These are phyloP conservation scores for Beauveria sp. DNA, from an alignment of 2,329 filamentous ascomycete genomes.

Conservation along the genomic window DNA sequence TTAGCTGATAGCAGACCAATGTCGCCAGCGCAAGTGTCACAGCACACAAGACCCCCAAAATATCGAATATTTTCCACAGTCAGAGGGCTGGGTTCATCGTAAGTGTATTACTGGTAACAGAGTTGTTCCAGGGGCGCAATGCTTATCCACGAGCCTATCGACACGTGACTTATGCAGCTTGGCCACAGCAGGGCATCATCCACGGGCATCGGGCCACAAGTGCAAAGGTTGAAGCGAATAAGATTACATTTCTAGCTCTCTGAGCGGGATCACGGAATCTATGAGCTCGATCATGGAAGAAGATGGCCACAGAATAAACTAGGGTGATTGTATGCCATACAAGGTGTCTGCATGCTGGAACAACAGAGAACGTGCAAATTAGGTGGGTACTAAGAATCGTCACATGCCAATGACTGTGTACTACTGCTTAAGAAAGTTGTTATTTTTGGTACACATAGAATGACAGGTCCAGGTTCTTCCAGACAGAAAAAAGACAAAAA, in stretches of 20 bases:
- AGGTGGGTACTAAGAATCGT: neutral
- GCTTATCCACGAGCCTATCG: constrained; percentile 4
- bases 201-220: too few species aligned
- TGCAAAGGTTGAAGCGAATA: too few species aligned
- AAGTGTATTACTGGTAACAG: neutral
- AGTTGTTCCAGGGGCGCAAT: neutral
- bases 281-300: too few species aligned
- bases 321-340: neutral
- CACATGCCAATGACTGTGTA: neutral
- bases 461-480: constrained; percentile 6
- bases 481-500: neutral
- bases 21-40: neutral
- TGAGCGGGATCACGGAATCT: too few species aligned
- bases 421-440: neutral
- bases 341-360: neutral
- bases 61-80: neutral
- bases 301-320: too few species aligned
- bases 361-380: neutral
- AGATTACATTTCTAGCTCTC: too few species aligned
- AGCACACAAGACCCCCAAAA: neutral
- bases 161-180: constrained; percentile 1
- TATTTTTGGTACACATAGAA: constrained; percentile 8
- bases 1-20: neutral
- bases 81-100: neutral
- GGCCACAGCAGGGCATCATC: too few species aligned